A percentile compares a stretch with the other conserved stretches of the same genome.
phyloP scores from a whole-genome alignment of 2,329 filamentous ascomycete genomes.

The Talaromyces sp. region DNA sequence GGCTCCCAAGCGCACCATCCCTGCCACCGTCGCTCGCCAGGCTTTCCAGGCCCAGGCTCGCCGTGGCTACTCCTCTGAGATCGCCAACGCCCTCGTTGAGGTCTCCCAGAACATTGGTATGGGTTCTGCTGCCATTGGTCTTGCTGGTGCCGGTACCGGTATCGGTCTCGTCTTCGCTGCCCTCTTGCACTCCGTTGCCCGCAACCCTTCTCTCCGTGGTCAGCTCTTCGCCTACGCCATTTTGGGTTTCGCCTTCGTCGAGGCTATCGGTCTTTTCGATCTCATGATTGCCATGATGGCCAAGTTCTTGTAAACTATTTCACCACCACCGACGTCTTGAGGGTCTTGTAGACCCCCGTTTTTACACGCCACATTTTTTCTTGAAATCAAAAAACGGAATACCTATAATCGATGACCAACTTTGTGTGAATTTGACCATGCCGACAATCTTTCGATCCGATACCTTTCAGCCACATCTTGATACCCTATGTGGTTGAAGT shows the following conservation, averaged over 20 bases:
- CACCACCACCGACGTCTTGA: neutral
- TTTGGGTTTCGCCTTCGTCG: constrained; percentile 92
- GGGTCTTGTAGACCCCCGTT: neutral
- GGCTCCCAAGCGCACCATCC: constrained; percentile 70
- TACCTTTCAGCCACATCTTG: neutral
- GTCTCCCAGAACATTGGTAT: constrained; percentile 89
- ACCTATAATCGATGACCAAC: constrained; percentile 9
- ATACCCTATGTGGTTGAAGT: neutral
- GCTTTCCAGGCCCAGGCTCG: constrained; percentile 57
- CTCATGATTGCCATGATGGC: constrained; percentile 92
- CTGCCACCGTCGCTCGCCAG: constrained; percentile 64
- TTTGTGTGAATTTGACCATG: constrained; percentile 8
- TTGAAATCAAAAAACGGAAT: constrained; percentile 7
- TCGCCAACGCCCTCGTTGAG: constrained; percentile 79
- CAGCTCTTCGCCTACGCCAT: constrained; percentile 96
- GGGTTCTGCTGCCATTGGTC: constrained; percentile 86
- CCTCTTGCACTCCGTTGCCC: constrained; percentile 83
- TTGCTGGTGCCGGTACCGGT: constrained; percentile 90
- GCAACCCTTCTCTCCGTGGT: constrained; percentile 90
- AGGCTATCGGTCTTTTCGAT: constrained; percentile 75
- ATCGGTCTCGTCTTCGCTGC: constrained; percentile 92
- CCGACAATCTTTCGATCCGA: constrained; percentile 14
- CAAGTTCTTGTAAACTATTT: constrained; percentile 64
- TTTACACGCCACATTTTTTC: constrained; percentile 6
- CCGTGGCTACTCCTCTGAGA: constrained; percentile 83